Percentiles rank a stretch among this genome's conserved stretches.
phyloP scores from a whole-genome alignment of 208 protist species.

The Porcisia hertigi region DNA sequence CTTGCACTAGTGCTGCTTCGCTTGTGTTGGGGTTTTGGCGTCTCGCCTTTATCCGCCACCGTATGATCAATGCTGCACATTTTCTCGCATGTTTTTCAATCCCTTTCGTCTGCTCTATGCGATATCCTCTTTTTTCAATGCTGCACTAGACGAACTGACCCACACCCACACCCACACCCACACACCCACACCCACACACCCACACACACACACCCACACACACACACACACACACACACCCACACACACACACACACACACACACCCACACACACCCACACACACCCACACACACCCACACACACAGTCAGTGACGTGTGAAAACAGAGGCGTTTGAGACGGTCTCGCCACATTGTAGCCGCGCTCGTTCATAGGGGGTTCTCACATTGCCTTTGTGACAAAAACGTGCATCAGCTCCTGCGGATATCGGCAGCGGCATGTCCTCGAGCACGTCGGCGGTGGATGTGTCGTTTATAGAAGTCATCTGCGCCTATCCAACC shows the following conservation, averaged over 20 bases:
- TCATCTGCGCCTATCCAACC: constrained; percentile 47
- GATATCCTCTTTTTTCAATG: neutral
- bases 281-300: too few relatives aligned
- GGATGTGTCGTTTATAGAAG: constrained; percentile 47
- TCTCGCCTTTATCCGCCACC: neutral
- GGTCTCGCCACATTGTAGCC: too few relatives aligned
- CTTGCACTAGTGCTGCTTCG: neutral
- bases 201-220: neutral
- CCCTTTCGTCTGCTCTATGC: neutral
- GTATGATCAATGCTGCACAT: neutral
- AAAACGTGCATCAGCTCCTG: neutral
- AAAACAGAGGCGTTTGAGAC: too few relatives aligned
- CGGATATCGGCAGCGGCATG: constrained; percentile 3
- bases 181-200: too few relatives aligned
- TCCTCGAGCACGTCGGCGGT: constrained; percentile 15
- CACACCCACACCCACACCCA: neutral
- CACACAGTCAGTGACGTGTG: too few relatives aligned
- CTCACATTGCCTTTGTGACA: neutral
- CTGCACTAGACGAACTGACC: neutral
- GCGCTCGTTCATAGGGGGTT: neutral
- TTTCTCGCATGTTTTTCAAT: neutral
- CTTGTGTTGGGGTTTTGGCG: neutral
- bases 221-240: too few relatives aligned
- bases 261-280: too few relatives aligned
- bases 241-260: too few relatives aligned